Evolutionary conservation across 2,329 filamentous ascomycete genomes (phyloP).

Genomic region (Xylaria sp.): DNA sequence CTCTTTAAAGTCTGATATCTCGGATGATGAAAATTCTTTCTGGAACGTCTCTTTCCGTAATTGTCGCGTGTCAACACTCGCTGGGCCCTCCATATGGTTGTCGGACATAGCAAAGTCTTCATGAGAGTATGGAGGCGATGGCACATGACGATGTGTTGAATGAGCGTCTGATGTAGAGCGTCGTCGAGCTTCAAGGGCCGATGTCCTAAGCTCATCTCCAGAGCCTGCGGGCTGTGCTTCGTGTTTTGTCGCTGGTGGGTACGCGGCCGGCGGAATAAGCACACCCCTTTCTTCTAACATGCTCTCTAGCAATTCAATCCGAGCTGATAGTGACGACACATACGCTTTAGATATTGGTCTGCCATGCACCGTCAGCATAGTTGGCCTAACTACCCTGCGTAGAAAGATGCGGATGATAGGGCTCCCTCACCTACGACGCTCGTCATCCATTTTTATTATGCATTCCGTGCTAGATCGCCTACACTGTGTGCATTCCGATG

Average conservation of each 20-base stretch:
- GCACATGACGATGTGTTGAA: constrained; percentile 29
- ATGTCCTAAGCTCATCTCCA: constrained; percentile 26
- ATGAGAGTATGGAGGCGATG: constrained; percentile 39
- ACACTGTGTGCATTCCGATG: constrained; percentile 36
- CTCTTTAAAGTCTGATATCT: constrained; percentile 15
- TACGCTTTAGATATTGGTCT: constrained; percentile 41
- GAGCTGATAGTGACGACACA: constrained; percentile 38
- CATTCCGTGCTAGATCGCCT: constrained; percentile 39
- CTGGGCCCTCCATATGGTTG: constrained; percentile 25
- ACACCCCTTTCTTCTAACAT: constrained; percentile 36
- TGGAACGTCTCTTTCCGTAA: constrained; percentile 8
- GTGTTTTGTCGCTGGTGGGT: constrained; percentile 38
- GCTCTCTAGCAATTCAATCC: constrained; percentile 37
- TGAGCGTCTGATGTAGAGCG: constrained; percentile 28
- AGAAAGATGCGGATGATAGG: too few species aligned
- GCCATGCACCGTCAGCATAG: constrained; percentile 11
- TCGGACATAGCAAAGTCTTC: constrained; percentile 36
- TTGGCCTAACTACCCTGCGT: background rate
- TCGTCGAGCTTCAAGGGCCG: constrained; percentile 14
- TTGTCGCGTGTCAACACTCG: constrained; percentile 3
- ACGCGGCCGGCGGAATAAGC: constrained; percentile 31
- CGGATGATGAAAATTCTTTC: constrained; percentile 16
- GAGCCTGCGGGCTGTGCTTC: constrained; percentile 27
- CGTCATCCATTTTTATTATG: constrained; percentile 41
- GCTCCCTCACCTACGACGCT: constrained; percentile 39